A percentile compares a stretch with the other conserved stretches of the same genome.
phyloP scores from a whole-genome alignment of 257 asterid species.

The Ballota nigra region DNA sequence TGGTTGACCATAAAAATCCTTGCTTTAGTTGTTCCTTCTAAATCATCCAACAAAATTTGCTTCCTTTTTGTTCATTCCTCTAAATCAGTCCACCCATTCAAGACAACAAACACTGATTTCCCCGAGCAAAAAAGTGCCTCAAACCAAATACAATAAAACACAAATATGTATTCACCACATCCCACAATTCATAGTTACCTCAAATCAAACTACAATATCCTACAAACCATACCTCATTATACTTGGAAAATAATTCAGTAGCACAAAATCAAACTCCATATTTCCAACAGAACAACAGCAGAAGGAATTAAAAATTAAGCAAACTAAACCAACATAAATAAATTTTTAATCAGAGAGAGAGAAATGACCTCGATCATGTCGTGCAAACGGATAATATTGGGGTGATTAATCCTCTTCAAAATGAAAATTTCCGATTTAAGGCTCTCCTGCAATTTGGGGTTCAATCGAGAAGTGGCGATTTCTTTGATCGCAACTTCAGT shows the following conservation, averaged over 20 bases:
- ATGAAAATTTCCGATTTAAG: slow-evolving; percentile 87
- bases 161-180: not conserved
- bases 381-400: slow-evolving; percentile 85
- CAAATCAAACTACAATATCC: slow-evolving; percentile 14
- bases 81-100: slow-evolving; percentile 18
- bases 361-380: slow-evolving; percentile 90
- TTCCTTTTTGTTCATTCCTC: not conserved
- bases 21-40: slow-evolving; percentile 6
- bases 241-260: not conserved
- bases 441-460: slow-evolving; percentile 68
- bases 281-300: not conserved
- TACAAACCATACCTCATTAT: not conserved
- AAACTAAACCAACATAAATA: slow-evolving; percentile 17
- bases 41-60: not conserved
- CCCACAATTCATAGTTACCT: not conserved
- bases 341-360: too few relatives aligned
- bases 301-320: not conserved
- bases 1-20: not conserved
- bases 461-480: slow-evolving; percentile 61
- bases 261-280: slow-evolving; percentile 17
- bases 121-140: not conserved
- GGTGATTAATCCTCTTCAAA: slow-evolving; percentile 79
- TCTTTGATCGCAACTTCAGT: slow-evolving; percentile 93
- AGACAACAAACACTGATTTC: not conserved
- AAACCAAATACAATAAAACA: not conserved